Conservation (phyloP, 495 filamentous ascomycete species). For the Cairneyella variabilis region DNA sequence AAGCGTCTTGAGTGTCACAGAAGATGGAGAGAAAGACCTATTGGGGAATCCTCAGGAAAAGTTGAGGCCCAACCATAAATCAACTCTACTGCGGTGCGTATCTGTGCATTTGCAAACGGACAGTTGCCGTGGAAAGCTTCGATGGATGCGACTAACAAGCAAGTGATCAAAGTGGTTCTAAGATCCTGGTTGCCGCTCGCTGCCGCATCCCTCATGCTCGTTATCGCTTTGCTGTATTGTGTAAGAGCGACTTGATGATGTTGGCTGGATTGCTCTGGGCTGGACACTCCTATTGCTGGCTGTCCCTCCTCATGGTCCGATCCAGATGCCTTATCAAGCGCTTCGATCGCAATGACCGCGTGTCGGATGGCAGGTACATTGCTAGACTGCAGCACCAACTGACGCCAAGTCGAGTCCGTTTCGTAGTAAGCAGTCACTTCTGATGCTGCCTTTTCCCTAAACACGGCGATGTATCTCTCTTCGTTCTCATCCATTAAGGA, state of each 20-base stretch:
- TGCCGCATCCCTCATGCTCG: not conserved
- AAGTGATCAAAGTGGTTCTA: not conserved
- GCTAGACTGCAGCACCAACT: not conserved
- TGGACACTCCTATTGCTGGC: not conserved
- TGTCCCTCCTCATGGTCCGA: not conserved
- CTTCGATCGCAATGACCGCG: not conserved
- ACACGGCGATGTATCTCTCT: not conserved
- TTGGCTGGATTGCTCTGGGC: not conserved
- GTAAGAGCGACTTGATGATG: not conserved
- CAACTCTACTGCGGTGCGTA: not conserved
- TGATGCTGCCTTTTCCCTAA: not conserved
- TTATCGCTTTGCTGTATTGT: not conserved
- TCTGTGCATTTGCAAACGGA: not conserved
- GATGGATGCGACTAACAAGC: not conserved
- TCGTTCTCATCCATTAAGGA: not conserved
- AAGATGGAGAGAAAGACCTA: no score
- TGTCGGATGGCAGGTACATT: not conserved
- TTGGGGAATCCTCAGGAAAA: not conserved
- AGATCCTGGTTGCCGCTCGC: not conserved
- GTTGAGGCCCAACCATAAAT: not conserved
- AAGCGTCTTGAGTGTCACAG: no score
- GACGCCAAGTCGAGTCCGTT: not conserved
- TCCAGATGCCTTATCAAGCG: not conserved
- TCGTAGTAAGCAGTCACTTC: not conserved
- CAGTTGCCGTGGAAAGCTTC: conserved; percentile 1